Conservation (phyloP, 805 yeast species). For the Saccharomycopsis sp. region DNA sequence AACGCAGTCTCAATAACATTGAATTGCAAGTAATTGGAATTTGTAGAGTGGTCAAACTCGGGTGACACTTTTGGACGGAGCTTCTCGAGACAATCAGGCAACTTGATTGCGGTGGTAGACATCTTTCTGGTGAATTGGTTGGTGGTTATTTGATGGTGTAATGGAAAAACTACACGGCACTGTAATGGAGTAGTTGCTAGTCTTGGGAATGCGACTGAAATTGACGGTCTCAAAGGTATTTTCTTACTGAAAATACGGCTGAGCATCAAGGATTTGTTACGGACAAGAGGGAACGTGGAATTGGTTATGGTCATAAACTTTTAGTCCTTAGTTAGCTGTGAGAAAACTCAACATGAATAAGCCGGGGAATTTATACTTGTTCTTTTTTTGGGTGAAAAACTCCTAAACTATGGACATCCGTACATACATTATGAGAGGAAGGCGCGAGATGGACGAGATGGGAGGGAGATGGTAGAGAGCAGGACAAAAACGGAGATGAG, state of each 20-base stretch:
- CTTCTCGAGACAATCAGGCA: conserved; percentile 15
- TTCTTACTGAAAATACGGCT: neutral
- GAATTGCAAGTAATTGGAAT: conserved; percentile 61
- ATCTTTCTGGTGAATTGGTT: neutral
- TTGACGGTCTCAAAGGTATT: neutral
- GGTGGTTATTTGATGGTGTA: neutral
- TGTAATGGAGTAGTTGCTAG: neutral
- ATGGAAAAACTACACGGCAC: neutral
- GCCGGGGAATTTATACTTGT: neutral
- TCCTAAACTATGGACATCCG: neutral
- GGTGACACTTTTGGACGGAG: conserved; percentile 26
- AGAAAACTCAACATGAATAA: neutral
- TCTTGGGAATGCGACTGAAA: neutral
- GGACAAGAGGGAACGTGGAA: too few species aligned
- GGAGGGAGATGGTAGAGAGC: too few species aligned
- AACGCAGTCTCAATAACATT: conserved; percentile 45
- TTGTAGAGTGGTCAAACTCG: conserved; percentile 69
- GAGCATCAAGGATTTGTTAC: neutral
- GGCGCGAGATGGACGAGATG: too few species aligned
- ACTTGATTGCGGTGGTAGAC: conserved; percentile 5
- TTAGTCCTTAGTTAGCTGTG: too few species aligned
- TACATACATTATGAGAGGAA: too few species aligned
- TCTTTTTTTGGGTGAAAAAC: neutral
- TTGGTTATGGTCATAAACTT: too few species aligned
- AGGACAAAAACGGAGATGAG: too few species aligned